phyloP scores from a whole-genome alignment of 371 early-diverging fungal species.

The Mucor piriformis region DNA sequence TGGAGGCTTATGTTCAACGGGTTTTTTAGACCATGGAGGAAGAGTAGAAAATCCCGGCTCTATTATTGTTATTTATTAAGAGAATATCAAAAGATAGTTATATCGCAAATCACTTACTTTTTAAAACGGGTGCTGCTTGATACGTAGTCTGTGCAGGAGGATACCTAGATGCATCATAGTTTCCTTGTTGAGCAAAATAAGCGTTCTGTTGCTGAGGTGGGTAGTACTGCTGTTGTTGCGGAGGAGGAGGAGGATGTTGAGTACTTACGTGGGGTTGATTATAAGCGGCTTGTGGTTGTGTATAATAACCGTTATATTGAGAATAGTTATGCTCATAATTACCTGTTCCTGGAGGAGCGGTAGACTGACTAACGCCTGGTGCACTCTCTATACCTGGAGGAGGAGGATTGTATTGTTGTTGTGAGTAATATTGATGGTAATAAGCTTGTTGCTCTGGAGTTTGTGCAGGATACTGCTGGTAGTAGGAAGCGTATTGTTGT shows the following conservation, averaged over 20 bases:
- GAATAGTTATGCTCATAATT: slow-evolving; percentile 14
- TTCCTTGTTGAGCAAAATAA: slow-evolving; percentile 2
- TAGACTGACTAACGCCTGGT: slow-evolving; percentile 6
- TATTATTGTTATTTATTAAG: not conserved
- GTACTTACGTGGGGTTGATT: slow-evolving; percentile 1
- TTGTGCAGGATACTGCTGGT: slow-evolving; percentile 23
- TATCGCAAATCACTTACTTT: slow-evolving; percentile 21
- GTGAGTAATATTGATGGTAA: slow-evolving; percentile 36
- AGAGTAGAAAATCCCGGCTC: slow-evolving; percentile 5
- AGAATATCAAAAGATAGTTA: no score
- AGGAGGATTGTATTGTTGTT: slow-evolving; percentile 22
- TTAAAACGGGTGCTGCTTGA: slow-evolving; percentile 5
- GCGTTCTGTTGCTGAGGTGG: not conserved
- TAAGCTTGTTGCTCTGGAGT: slow-evolving; percentile 32
- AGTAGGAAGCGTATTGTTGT: slow-evolving; percentile 29
- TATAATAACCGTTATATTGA: slow-evolving; percentile 16
- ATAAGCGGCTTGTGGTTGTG: slow-evolving; percentile 14
- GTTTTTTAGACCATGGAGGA: slow-evolving; percentile 25
- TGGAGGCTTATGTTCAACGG: not conserved
- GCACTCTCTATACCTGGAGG: slow-evolving; percentile 25
- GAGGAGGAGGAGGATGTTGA: slow-evolving; percentile 9
- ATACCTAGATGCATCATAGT: not conserved
- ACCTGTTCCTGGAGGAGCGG: slow-evolving; percentile 1
- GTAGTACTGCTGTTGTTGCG: slow-evolving; percentile 4
- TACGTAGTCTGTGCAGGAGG: not conserved